Evolutionary conservation across 1,284 basidiomycete species (phyloP), one percentile per base, ranked within the genome.

Genomic region (Inonotus hispidus): DNA sequence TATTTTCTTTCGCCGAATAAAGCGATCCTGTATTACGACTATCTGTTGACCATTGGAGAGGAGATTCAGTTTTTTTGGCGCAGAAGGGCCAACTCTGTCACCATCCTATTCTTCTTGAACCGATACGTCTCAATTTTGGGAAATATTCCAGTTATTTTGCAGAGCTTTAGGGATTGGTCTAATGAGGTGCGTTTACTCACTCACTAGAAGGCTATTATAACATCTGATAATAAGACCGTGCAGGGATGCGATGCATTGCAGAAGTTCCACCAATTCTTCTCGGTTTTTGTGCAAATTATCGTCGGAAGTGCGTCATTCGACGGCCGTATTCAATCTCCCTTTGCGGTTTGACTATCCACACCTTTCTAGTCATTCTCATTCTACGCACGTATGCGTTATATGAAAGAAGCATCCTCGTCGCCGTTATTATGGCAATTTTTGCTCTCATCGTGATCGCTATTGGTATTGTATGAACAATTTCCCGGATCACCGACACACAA

Each of bases 11-110:
- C 53, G 21, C 16, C 19, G 1, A 19, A n/a, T 13, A 25, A n/a
- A 64, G 63, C 59, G 14, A 55, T 64, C 50, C 16, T 64, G 16
- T 64, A 64, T 54, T 61, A 64, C 52, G 63, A 64, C 50, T 64
- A 61, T 41, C 21, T 61, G 5, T 21, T 64, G 38, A 64, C 59
- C 13, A 45, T 64, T 29, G 16, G 35, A 32, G 56, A 61, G 29
- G 63, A 64, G 29, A 21, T 61, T 10, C 63, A 29, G 10, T 61
- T 61, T 29, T 64, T 64, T 50, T 64, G 63, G 63, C n/a, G 63
- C 0, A 41, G 62, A 19, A 60, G 38, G 14, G 11, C 47, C 38
- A 61, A 56, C n/a, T 53, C 56, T 6, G 59, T 50, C 35, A 58
- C 63, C 2, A 19, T 64, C 6, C 39, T 64, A 10, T 64, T 64